Percentiles rank a stretch among this genome's conserved stretches.
phyloP scores from a whole-genome alignment of 2,329 filamentous ascomycete species.

The Exserohilum turcica region DNA sequence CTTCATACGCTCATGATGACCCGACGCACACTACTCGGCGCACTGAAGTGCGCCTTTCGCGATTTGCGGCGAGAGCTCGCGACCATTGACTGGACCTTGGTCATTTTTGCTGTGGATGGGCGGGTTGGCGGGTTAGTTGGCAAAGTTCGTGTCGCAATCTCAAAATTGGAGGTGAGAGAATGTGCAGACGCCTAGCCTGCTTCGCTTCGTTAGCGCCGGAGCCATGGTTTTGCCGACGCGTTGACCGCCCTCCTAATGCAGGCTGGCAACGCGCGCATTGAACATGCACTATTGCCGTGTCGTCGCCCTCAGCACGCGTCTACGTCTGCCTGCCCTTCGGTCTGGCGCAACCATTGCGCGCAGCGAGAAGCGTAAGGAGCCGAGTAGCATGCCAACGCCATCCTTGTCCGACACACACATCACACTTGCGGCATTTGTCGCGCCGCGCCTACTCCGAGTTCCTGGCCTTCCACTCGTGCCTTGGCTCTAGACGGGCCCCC shows the following conservation, averaged over 20 bases:
- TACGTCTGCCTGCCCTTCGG: background rate
- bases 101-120: constrained; percentile 63
- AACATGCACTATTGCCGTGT: background rate
- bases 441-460: constrained; percentile 10
- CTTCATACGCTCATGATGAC: constrained; percentile 82
- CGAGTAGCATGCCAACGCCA: background rate
- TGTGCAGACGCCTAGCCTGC: constrained; percentile 11
- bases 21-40: constrained; percentile 91
- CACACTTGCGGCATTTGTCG: background rate
- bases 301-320: constrained; percentile 14
- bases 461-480: constrained; percentile 1
- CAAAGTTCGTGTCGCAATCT: constrained; percentile 24
- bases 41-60: constrained; percentile 97
- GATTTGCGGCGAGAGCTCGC: constrained; percentile 95
- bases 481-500: constrained; percentile 6
- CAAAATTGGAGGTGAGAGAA: constrained; percentile 23
- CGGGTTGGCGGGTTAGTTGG: constrained; percentile 41
- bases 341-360: background rate
- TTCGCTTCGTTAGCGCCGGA: constrained; percentile 25
- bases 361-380: background rate
- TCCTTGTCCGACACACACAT: background rate
- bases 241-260: background rate
- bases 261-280: constrained; percentile 1
- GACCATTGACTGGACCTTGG: constrained; percentile 68
- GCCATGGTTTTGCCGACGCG: constrained; percentile 8